These are phyloP conservation scores for Cucurbita maxima DNA, from an alignment of 306 rosid species.

Conservation along the genomic window DNA sequence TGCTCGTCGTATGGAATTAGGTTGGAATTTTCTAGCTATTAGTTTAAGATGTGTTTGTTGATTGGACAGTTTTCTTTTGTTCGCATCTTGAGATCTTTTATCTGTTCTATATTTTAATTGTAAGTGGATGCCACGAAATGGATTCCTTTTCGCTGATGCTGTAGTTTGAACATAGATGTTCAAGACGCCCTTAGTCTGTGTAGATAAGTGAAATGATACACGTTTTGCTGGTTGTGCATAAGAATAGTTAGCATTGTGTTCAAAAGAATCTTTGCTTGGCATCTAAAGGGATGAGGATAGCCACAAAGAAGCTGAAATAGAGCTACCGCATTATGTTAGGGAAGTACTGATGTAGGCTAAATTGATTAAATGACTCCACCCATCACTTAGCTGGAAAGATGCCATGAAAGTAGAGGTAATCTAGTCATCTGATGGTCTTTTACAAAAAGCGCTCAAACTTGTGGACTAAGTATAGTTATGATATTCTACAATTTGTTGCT, in stretches of 20 bases:
- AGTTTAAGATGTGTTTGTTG: neutral
- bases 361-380: neutral
- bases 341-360: neutral
- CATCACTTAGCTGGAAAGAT: neutral
- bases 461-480: neutral
- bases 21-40: neutral
- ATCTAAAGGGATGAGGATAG: neutral
- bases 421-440: neutral
- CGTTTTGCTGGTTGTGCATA: neutral
- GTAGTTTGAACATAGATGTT: neutral
- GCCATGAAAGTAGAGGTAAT: neutral
- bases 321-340: neutral
- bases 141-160: neutral
- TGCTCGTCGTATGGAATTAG: neutral
- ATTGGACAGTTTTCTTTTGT: neutral
- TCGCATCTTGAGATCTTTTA: neutral
- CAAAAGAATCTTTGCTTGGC: neutral
- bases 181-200: neutral
- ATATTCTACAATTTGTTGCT: neutral
- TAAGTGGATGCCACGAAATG: neutral
- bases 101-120: neutral
- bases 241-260: neutral
- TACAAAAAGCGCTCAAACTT: neutral
- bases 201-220: neutral
- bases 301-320: neutral